phyloP scores from a whole-genome alignment of 1,284 basidiomycete genomes.

The Coniophora puteana region DNA sequence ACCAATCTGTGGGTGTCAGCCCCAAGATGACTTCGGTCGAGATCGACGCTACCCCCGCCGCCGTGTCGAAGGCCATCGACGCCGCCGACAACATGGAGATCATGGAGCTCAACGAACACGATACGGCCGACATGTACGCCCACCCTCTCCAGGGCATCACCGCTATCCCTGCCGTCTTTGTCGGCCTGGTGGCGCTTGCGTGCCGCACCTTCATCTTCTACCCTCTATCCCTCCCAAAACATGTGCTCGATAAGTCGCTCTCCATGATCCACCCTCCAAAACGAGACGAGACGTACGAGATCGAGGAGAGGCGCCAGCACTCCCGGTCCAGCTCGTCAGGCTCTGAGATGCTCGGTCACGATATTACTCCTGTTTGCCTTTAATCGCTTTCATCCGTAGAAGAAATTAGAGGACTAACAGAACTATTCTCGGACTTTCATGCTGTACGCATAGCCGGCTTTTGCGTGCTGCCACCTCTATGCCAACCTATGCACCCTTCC shows the following conservation, averaged over 20 bases:
- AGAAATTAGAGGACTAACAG: neutral
- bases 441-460: no score
- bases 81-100: slow-evolving; percentile 10
- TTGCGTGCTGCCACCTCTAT: no score
- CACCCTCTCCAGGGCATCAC: slow-evolving; percentile 23
- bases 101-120: slow-evolving; percentile 25
- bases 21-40: slow-evolving; percentile 23
- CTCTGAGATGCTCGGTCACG: slow-evolving; percentile 25
- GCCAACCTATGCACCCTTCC: no score
- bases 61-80: slow-evolving; percentile 18
- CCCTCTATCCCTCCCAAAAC: slow-evolving; percentile 42
- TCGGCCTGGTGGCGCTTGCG: slow-evolving; percentile 38
- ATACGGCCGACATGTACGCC: slow-evolving; percentile 19
- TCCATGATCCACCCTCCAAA: slow-evolving; percentile 28
- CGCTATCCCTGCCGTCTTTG: slow-evolving; percentile 36
- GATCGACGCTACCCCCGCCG: slow-evolving; percentile 26
- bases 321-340: no score
- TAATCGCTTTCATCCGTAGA: slow-evolving; percentile 35
- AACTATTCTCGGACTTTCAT: no score
- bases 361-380: slow-evolving; percentile 46
- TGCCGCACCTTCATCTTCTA: slow-evolving; percentile 41
- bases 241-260: slow-evolving; percentile 31
- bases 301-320: no score
- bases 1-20: slow-evolving; percentile 37
- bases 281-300: slow-evolving; percentile 30